A percentile compares a stretch with the other conserved stretches of the same genome.
phyloP scores from a whole-genome alignment of 2,329 filamentous ascomycete genomes.

The Apiospora marii region DNA sequence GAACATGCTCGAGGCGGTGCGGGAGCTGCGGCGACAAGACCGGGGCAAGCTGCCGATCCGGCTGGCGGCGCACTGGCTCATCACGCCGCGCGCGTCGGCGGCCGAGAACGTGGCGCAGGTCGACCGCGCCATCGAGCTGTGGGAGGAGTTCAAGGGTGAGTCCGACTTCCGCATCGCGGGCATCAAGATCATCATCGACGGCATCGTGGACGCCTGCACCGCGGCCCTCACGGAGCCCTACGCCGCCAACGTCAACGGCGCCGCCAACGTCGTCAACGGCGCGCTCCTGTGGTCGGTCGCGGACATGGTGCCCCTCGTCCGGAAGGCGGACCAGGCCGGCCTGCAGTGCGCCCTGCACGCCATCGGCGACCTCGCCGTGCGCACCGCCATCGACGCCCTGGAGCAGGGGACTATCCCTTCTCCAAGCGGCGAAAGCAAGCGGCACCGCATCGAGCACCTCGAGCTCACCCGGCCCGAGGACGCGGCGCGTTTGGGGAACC shows the following conservation, averaged over 20 bases:
- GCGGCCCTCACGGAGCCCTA: constrained; percentile 68
- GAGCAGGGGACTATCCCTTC: constrained; percentile 44
- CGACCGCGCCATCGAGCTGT: constrained; percentile 57
- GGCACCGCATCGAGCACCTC: constrained; percentile 71
- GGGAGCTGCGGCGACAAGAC: constrained; percentile 43
- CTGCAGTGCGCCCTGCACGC: constrained; percentile 71
- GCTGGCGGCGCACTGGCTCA: constrained; percentile 64
- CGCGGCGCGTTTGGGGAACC: constrained; percentile 60
- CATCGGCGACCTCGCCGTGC: constrained; percentile 68
- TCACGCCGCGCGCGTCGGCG: constrained; percentile 54
- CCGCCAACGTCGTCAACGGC: constrained; percentile 46
- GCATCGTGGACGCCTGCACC: constrained; percentile 71
- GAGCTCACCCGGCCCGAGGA: constrained; percentile 65
- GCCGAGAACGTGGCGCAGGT: constrained; percentile 57
- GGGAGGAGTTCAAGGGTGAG: constrained; percentile 49
- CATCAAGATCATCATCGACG: constrained; percentile 71
- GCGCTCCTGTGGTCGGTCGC: constrained; percentile 63
- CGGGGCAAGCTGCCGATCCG: constrained; percentile 51
- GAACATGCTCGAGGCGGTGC: constrained; percentile 59
- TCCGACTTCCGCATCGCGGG: constrained; percentile 61
- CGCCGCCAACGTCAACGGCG: constrained; percentile 43
- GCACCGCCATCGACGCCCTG: constrained; percentile 64
- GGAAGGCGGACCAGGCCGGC: constrained; percentile 58
- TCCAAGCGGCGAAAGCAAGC: constrained; percentile 44
- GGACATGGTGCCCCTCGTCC: constrained; percentile 61